These are phyloP conservation scores for Aspergillus sp. DNA, from an alignment of 2,329 filamentous ascomycete genomes.

Conservation along the genomic window DNA sequence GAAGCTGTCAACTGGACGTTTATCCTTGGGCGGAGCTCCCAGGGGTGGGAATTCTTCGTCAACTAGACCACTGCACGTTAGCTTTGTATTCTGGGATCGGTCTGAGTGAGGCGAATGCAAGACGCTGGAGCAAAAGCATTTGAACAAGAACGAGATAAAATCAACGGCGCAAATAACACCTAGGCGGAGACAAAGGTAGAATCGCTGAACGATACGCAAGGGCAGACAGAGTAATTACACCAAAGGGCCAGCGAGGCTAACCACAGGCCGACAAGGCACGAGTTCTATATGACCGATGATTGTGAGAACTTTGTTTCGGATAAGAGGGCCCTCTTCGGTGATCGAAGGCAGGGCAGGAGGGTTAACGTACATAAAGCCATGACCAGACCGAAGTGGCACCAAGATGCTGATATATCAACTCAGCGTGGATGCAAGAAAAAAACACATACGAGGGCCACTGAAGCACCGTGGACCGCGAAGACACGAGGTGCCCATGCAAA, in stretches of 20 bases:
- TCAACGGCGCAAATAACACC: background rate
- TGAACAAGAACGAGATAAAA: background rate
- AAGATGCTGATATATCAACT: conserved; percentile 35
- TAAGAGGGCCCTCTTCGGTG: conserved; percentile 40
- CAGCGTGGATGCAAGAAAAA: conserved; percentile 37
- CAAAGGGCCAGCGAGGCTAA: conserved; percentile 20
- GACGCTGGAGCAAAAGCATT: background rate
- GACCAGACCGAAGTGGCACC: conserved; percentile 31
- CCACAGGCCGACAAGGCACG: conserved; percentile 28
- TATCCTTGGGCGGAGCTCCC: conserved; percentile 36
- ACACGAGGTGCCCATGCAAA: conserved; percentile 3
- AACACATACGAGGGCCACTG: conserved; percentile 28
- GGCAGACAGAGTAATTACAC: conserved; percentile 35
- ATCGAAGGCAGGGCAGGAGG: conserved; percentile 44
- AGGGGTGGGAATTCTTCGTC: conserved; percentile 49
- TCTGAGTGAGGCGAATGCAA: conserved; percentile 6
- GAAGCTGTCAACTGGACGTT: conserved; percentile 31
- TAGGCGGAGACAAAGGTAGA: conserved; percentile 14
- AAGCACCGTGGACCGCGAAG: conserved; percentile 3
- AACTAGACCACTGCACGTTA: conserved; percentile 34
- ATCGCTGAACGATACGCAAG: conserved; percentile 26
- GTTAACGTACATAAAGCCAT: conserved; percentile 51
- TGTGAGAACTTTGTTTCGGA: conserved; percentile 47
- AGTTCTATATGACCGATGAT: conserved; percentile 42
- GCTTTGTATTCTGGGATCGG: conserved; percentile 13